Evolutionary conservation across 1,139 yeast genomes (phyloP), one percentile per base, ranked within the genome.

Genomic region (Pichia sp.): DNA sequence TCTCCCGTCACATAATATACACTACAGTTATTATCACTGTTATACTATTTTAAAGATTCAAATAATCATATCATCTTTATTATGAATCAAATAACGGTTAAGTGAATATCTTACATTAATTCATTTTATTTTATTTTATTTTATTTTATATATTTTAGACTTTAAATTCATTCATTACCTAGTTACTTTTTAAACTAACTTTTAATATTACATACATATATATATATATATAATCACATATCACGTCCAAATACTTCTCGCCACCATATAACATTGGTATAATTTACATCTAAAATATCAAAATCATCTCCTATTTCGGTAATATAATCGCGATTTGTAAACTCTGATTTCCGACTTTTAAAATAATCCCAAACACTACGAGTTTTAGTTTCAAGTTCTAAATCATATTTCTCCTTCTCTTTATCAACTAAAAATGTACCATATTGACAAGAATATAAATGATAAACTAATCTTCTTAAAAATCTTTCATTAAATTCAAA

Each of bases 351-450:
- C 30, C 96, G 69, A 3, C 95, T 85, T 47, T 79, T 70, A 67
- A 92, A 92, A 60, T 92, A 89, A 63, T 89, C 96, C 98, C 98
- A 92, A 1, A 85, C 96, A 11, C 94, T 81, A 23, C 86, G 70
- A 0, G 97, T 86, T 16, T 71, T 67, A 2, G 66, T 59, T 8
- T 58, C 61, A 0, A 76, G 65, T 12, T 69, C 60, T 26, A 70
- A 64, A 28, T 64, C 65, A 9, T 67, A 57, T 36, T 80, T 64
- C 51, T 87, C 96, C 40, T 68, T 63, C 58, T 92, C 96, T 34
- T 76, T 74, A 59, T 92, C 85, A 56, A 77, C 80, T 42, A 94
- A 63, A 57, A 92, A 92, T 1, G 96, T 80, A 3, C 98, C 98
- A 62, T 89, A 92, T 61, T 92, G 98, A 59, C 97, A 89, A 1